phyloP scores from a whole-genome alignment of 176 grass and related monocot species.

The Triticum dicoccoides region DNA sequence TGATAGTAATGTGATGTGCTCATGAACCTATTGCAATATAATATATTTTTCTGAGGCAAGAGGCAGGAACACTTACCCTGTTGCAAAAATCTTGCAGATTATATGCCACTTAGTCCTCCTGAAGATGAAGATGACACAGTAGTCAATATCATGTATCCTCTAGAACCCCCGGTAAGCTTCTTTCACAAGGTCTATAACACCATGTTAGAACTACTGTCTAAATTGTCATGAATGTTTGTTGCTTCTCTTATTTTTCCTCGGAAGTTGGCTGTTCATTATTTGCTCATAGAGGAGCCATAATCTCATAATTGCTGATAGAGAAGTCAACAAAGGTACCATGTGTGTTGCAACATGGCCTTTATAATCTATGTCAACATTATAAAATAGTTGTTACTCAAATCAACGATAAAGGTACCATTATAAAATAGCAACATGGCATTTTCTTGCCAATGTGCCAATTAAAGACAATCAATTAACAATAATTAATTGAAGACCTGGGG shows the following conservation, averaged over 20 bases:
- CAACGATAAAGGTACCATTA: neutral
- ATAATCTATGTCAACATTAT: neutral
- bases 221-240: neutral
- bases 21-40: neutral
- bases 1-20: neutral
- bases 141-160: constrained; percentile 82
- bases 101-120: constrained; percentile 66
- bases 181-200: neutral
- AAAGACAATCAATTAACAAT: neutral
- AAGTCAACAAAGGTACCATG: neutral
- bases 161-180: constrained; percentile 69
- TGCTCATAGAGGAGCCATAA: neutral
- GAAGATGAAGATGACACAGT: constrained; percentile 83
- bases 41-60: neutral
- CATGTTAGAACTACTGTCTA: constrained; percentile 7
- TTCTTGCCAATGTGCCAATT: neutral
- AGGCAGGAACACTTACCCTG: neutral
- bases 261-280: neutral
- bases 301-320: neutral
- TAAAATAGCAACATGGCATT: neutral
- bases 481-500: neutral
- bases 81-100: constrained; percentile 52
- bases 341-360: neutral
- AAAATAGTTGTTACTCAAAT: neutral
- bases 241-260: neutral